Evolutionary conservation across 805 yeast species (phyloP), one percentile per base, ranked within the genome.

Genomic region (Candida sanyiensis): DNA sequence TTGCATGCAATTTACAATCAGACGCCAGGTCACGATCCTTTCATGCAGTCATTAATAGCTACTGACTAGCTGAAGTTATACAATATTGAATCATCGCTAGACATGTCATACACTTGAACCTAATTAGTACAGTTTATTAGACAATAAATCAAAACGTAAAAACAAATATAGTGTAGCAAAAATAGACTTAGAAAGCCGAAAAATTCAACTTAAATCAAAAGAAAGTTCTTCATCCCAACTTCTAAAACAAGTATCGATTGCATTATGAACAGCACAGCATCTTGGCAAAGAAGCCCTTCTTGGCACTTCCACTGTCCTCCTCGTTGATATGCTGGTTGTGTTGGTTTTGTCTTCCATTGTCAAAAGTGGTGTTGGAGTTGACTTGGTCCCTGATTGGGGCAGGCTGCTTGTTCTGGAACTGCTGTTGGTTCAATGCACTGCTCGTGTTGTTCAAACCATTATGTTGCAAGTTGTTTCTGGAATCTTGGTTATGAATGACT

Each of bases 361-460:
- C 41, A 28, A 43, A 39, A 3, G 55, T 51, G 25, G 43, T 48
- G 8, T 48, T 38, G 3, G 56, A 47, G 27, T 44, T 33, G 9
- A 54, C 47, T 34, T 55, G 53, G 32, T 54, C 58, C 43, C 59
- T 54, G 18, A 55, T 45, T 34, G 59, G 59, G 9, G 57, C 44
- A 12, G 59, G 58, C 37, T 50, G 58, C 35, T 51, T 55, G 47
- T 50, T 55, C 42, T 48, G 55, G 42, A 42, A 54, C 39, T 53
- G 58, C 28, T 55, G 59, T 41, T 51, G 56, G 32, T 51, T 52
- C 33, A 51, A 40, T 17, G 51, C 57, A 41, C 42, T 45, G 32
- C 47, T 44, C 21, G 50, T 45, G 37, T 38, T 44, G 43, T 40
- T 50, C 35, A 43, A 35, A 7, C 37, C 37, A 36, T 28, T 33